Conservation (phyloP, 805 yeast genomes). For the Kodamaea neixiangensis region DNA sequence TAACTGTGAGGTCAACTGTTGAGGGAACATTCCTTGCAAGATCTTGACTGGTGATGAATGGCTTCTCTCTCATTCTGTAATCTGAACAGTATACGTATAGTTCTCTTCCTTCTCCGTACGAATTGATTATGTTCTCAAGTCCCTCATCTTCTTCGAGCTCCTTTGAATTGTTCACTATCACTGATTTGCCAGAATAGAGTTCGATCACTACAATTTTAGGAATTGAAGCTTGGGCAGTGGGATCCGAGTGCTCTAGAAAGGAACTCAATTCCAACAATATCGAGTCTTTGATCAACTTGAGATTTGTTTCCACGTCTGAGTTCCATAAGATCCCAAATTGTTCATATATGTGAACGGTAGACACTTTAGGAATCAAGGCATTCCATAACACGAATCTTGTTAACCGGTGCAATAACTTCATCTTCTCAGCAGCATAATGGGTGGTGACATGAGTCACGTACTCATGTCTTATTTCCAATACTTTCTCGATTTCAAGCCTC, state of each 20-base stretch:
- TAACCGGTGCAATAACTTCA: slow-evolving; percentile 38
- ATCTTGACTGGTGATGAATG: not conserved
- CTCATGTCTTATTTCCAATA: slow-evolving; percentile 35
- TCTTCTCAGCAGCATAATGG: slow-evolving; percentile 44
- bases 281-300: slow-evolving; percentile 19
- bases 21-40: slow-evolving; percentile 16
- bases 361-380: slow-evolving; percentile 21
- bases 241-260: slow-evolving; percentile 10
- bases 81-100: slow-evolving; percentile 14
- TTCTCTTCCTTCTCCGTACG: slow-evolving; percentile 7
- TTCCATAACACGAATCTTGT: slow-evolving; percentile 34
- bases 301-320: not conserved
- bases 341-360: slow-evolving; percentile 24
- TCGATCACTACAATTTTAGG: not conserved
- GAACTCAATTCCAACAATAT: slow-evolving; percentile 21
- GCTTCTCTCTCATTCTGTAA: not conserved
- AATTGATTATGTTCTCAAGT: slow-evolving; percentile 5
- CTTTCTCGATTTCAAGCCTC: slow-evolving; percentile 32
- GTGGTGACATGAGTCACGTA: slow-evolving; percentile 40
- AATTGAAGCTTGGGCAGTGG: not conserved
- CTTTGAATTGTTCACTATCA: not conserved
- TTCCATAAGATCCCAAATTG: slow-evolving; percentile 24
- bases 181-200: not conserved
- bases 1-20: slow-evolving; percentile 16
- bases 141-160: not conserved